Conservation (phyloP, 2,329 filamentous ascomycete genomes). For the Calycina marina region DNA sequence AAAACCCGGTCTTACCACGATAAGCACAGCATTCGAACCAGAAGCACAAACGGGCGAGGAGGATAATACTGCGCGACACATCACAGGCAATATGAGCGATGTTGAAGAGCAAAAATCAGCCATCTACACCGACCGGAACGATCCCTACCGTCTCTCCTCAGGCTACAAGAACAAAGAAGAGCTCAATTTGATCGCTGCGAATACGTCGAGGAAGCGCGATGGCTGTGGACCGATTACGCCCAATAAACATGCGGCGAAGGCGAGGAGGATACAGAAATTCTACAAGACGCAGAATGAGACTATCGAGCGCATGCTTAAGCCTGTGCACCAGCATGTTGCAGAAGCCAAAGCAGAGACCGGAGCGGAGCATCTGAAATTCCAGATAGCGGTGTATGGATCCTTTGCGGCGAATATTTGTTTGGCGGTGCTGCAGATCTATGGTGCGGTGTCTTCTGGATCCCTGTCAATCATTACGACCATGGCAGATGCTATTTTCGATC, state of each 20-base stretch:
- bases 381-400: slow-evolving; percentile 40
- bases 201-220: slow-evolving; percentile 63
- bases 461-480: slow-evolving; percentile 94
- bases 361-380: slow-evolving; percentile 52
- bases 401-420: slow-evolving; percentile 73
- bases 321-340: slow-evolving; percentile 78
- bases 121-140: slow-evolving; percentile 36
- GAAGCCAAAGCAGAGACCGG: slow-evolving; percentile 62
- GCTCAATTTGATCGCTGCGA: slow-evolving; percentile 64
- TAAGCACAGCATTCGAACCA: slow-evolving; percentile 28
- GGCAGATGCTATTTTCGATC: slow-evolving; percentile 91
- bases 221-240: slow-evolving; percentile 26
- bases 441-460: slow-evolving; percentile 73
- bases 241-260: slow-evolving; percentile 25
- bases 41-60: slow-evolving; percentile 15
- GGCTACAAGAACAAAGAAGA: slow-evolving; percentile 67
- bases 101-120: slow-evolving; percentile 26
- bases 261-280: slow-evolving; percentile 51
- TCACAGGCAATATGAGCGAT: slow-evolving; percentile 21
- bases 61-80: slow-evolving; percentile 18
- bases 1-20: slow-evolving; percentile 25
- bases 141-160: slow-evolving; percentile 68
- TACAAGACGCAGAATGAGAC: slow-evolving; percentile 87
- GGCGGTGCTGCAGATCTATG: slow-evolving; percentile 73
- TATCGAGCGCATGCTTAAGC: slow-evolving; percentile 82